Conservation (phyloP, 345 rosid species). For the Salix suchowensis region DNA sequence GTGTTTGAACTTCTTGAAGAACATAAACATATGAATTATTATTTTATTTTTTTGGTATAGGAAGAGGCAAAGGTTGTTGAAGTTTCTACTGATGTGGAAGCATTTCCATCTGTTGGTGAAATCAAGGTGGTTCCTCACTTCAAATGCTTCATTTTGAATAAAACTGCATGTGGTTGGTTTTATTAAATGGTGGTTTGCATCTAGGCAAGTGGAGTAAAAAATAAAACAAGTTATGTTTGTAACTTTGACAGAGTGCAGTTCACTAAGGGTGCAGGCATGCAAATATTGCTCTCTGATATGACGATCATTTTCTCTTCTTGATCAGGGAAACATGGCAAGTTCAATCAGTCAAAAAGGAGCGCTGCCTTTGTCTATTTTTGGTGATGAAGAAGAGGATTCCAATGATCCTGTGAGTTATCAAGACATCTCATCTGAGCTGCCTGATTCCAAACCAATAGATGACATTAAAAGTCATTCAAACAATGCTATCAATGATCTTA, state of each 20-base stretch:
- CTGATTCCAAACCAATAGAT: constrained; percentile 19
- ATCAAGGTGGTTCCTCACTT: constrained; percentile 19
- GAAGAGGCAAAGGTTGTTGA: constrained; percentile 19
- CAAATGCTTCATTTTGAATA: constrained; percentile 1
- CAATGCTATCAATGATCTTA: constrained; percentile 58
- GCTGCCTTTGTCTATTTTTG: constrained; percentile 63
- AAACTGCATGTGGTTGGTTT: background rate
- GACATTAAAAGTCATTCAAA: constrained; percentile 30
- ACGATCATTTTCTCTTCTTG: constrained; percentile 12
- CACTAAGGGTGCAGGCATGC: background rate
- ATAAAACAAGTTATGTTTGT: background rate
- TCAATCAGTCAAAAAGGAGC: constrained; percentile 43
- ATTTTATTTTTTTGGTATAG: constrained; percentile 5
- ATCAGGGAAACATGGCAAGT: constrained; percentile 36
- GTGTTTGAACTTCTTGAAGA: constrained; percentile 1
- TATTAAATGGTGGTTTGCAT: background rate
- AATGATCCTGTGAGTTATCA: constrained; percentile 37
- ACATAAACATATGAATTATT: background rate
- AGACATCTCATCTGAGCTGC: constrained; percentile 32
- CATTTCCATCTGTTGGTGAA: constrained; percentile 13
- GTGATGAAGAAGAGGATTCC: constrained; percentile 44
- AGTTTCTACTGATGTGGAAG: constrained; percentile 15
- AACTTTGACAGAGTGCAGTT: background rate
- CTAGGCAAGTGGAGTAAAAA: background rate
- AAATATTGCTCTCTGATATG: background rate